Evolutionary conservation across 2,329 filamentous ascomycete species (phyloP).

Genomic region (Paecilomyces dactylethromorphus): DNA sequence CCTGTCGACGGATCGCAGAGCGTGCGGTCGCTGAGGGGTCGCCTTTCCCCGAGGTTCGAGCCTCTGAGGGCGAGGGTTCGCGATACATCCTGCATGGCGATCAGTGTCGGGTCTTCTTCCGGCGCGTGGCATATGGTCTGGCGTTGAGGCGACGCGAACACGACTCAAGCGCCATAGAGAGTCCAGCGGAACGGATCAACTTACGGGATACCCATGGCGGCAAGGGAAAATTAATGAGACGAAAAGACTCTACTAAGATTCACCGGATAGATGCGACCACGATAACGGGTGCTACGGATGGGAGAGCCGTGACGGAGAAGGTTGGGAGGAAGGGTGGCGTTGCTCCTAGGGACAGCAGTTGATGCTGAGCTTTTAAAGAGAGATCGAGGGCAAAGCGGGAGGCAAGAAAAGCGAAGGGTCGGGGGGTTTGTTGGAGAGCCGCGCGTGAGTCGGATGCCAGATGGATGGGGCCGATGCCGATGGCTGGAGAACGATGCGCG

Average conservation of each 20-base stretch:
- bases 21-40: slow-evolving; percentile 49
- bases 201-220: slow-evolving; percentile 38
- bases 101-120: slow-evolving; percentile 12
- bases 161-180: slow-evolving; percentile 2
- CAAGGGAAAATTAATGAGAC: slow-evolving; percentile 1
- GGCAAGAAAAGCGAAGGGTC: background rate
- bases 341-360: background rate
- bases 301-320: slow-evolving; percentile 7
- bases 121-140: slow-evolving; percentile 3
- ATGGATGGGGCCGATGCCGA: background rate
- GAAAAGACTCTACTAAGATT: background rate
- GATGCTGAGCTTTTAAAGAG: background rate
- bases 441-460: background rate
- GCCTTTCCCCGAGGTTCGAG: slow-evolving; percentile 41
- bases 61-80: slow-evolving; percentile 44
- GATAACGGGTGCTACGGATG: slow-evolving; percentile 10
- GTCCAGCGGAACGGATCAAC: slow-evolving; percentile 15
- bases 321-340: background rate
- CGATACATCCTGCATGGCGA: slow-evolving; percentile 45
- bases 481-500: background rate
- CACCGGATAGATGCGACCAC: background rate
- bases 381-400: background rate
- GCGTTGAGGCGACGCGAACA: slow-evolving; percentile 9
- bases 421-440: background rate
- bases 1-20: slow-evolving; percentile 52